These are phyloP conservation scores for Baorangia bicolor DNA, from an alignment of 768 basidiomycete genomes.

Conservation along the genomic window DNA sequence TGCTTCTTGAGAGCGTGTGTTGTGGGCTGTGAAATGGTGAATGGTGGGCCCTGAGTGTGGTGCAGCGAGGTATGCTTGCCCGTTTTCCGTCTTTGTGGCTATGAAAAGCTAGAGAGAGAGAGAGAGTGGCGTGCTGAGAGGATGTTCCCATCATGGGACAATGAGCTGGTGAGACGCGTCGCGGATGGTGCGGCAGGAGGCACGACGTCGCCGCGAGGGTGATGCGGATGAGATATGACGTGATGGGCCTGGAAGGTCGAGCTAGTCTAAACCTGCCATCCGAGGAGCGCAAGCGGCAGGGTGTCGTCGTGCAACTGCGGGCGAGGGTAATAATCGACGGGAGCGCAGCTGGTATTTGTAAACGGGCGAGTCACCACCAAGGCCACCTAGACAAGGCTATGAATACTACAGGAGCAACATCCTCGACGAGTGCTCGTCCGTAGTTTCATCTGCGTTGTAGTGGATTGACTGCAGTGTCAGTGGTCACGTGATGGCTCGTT, in stretches of 20 bases:
- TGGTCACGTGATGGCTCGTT: not conserved
- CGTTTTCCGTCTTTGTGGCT: not conserved
- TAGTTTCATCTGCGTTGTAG: not conserved
- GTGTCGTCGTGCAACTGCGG: not conserved
- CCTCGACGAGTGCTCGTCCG: not conserved
- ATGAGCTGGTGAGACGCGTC: not conserved
- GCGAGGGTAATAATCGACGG: constrained; percentile 3
- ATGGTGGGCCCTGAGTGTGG: not conserved
- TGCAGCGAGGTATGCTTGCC: not conserved
- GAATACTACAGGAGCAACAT: not conserved
- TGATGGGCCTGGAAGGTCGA: not conserved
- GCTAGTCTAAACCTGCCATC: not conserved
- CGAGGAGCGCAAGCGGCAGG: not conserved
- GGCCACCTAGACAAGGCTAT: not conserved
- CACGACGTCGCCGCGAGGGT: constrained; percentile 1
- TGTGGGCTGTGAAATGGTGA: not conserved
- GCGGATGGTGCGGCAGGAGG: not conserved
- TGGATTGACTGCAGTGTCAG: not conserved
- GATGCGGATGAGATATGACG: not conserved
- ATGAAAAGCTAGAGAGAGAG: not conserved
- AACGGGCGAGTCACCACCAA: not conserved
- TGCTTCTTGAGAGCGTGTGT: constrained; percentile 5
- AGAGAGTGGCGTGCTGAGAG: not conserved
- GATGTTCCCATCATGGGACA: not conserved
- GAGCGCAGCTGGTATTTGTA: not conserved